phyloP scores from a whole-genome alignment of 1,139 yeast genomes.

The Yamadazyma friedrichii region DNA sequence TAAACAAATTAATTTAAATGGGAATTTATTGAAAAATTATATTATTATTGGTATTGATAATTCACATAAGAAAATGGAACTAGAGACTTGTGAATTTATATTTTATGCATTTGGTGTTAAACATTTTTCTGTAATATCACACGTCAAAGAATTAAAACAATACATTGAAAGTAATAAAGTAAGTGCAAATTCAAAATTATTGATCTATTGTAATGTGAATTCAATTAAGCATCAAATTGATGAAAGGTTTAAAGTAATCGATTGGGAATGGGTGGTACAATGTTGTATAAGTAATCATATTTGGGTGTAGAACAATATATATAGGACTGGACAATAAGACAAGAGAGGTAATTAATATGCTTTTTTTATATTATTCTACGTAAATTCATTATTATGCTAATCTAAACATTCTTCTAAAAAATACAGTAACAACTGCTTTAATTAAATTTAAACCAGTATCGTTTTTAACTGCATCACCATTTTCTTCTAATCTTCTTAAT shows the following conservation, averaged over 20 bases:
- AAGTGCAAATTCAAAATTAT: neutral
- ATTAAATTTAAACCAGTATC: slow-evolving; percentile 84
- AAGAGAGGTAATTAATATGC: neutral
- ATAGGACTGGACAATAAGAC: neutral
- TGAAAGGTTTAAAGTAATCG: slow-evolving; percentile 23
- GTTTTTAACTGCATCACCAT: slow-evolving; percentile 90
- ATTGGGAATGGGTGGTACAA: slow-evolving; percentile 80
- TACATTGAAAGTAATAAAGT: slow-evolving; percentile 1
- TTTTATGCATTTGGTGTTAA: slow-evolving; percentile 49
- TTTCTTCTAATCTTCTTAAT: slow-evolving; percentile 89
- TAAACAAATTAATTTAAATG: slow-evolving; percentile 41
- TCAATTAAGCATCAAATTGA: neutral
- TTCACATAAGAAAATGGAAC: slow-evolving; percentile 19
- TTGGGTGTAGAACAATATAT: slow-evolving; percentile 17
- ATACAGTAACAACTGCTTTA: slow-evolving; percentile 50
- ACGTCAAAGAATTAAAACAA: slow-evolving; percentile 6
- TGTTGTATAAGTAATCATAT: slow-evolving; percentile 54
- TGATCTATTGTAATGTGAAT: slow-evolving; percentile 3
- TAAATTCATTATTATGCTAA: slow-evolving; percentile 12
- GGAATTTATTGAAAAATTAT: slow-evolving; percentile 27
- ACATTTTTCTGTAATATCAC: slow-evolving; percentile 8
- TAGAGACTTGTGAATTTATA: slow-evolving; percentile 38
- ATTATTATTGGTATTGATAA: slow-evolving; percentile 31
- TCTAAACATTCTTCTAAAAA: slow-evolving; percentile 39
- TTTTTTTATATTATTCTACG: neutral